Percentiles rank a stretch among this genome's conserved stretches.
These are phyloP conservation scores for Alloascoidea africana DNA, from an alignment of 805 yeast genomes.

Conservation along the genomic window DNA sequence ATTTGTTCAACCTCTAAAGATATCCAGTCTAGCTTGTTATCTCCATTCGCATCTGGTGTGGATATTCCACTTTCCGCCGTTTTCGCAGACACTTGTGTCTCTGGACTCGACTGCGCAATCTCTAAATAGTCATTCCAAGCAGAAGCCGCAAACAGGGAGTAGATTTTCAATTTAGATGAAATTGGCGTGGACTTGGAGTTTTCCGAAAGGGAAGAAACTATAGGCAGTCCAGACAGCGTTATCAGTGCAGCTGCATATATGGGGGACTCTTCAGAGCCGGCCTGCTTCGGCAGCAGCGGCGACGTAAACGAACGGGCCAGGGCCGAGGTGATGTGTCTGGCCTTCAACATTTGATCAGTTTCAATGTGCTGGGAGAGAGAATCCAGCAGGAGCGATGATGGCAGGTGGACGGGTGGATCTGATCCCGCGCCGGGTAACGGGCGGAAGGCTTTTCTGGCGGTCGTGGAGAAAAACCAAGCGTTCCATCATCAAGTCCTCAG, in stretches of 20 bases:
- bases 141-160: conserved; percentile 1
- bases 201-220: background rate
- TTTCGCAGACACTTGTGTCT: too few species aligned
- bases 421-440: too few species aligned
- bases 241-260: background rate
- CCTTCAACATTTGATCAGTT: conserved; percentile 1
- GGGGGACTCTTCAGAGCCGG: too few species aligned
- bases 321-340: background rate
- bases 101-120: background rate
- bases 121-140: background rate
- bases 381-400: too few species aligned
- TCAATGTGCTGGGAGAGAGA: too few species aligned
- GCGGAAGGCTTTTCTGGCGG: too few species aligned
- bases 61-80: background rate
- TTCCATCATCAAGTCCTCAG: too few species aligned
- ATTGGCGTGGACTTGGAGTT: background rate
- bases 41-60: background rate
- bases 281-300: too few species aligned
- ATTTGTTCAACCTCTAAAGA: background rate
- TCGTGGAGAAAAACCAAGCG: too few species aligned
- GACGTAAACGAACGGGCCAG: background rate
- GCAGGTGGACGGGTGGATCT: too few species aligned
- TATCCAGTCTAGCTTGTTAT: background rate
- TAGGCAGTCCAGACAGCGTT: background rate
- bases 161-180: background rate